Evolutionary conservation across 371 early-diverging fungal genomes (phyloP), one percentile per base, ranked within the genome.

Genomic region (Globomyces sp.): DNA sequence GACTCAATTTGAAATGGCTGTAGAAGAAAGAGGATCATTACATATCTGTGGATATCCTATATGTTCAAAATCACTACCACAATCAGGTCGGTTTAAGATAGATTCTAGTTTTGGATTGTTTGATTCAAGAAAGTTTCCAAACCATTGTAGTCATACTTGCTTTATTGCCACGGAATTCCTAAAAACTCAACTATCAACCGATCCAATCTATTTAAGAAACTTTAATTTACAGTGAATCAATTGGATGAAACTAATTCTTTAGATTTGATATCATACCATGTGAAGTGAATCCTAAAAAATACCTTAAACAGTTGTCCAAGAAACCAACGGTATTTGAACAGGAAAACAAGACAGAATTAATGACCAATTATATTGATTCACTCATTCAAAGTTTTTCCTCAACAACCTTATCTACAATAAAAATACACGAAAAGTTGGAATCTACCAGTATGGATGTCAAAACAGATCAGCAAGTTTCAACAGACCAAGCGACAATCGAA

Each of bases 1-100:
- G 39, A 40, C 36, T 40, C 36, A 4, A 8, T 55, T 11, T 8
- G 55, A 0, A 39, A 40, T 39, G 40, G 40, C 40, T n/a, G 39
- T 39, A 9, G 55, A 55, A 55, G 55, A 55, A 13, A 4, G 55
- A 39, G 4, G 9, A 5, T 36, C 55, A 4, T 39, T 39, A 6
- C 4, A 55, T 9, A 5, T 55, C 40, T 55, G 55, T 55, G 55
- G 55, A 1, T 55, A 55, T 55, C 55, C 55, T 39, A 55, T 55
- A 9, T 55, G 55, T 40, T 39, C 10, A 1, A 34, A 55, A 3
- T 55, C 55, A 39, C 39, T 55, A 6, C 34, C 36, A 55, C 36
- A 55, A 3, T 5, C 40, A 55, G 40, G 40, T 6, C 40, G 55
- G n/a, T 55, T 39, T 39, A 55, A 55, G 40, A 55, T 55, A 55